Base-by-base conservation (phyloP, 2,329 filamentous ascomycete genomes). In the Capronia epimyces region DNA sequence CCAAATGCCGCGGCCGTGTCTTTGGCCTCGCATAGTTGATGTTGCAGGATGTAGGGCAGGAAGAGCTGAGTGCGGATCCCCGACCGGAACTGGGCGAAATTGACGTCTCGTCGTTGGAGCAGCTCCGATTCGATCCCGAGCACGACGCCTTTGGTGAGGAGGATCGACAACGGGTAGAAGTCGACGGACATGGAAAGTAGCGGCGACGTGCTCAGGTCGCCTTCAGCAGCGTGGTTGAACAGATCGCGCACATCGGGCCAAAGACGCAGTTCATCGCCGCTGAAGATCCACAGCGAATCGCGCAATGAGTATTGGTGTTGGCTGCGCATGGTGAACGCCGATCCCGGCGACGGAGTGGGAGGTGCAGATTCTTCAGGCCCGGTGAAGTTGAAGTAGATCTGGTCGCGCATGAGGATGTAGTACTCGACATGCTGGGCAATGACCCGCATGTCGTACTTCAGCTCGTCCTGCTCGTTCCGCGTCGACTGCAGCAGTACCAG, bases 401-500 rank as follows among this genome's bases (percentile, higher is more conserved):
- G 87, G 64, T 98, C 93, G 57, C 90, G 83, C 82, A 94, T 94
- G 62, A 93, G 82, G 47, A 85, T 84, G 66, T 95, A 96, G 63
- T 93, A 97, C 67, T 98, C 93, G 34, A 97, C 89, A 62, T 95
- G 94, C 63, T 96, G 89, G 10, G 90, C 89, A 64, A 98, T 86
- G 52, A 97, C 86, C 8, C 90, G 86, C 93, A 98, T 98, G 65
- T 97, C 91, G 65, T 98, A 98, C 71, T 96, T 97, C 45, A 96
- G 76, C 60, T 89, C 86, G 3, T 87, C 87, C 37, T 86, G 81
- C 43, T 87, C 86, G 45, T 87, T 90, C 3, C 88, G 75, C 0
- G 89, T 90, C 1, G 93, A 91, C 58, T 94, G 89, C 43, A 98
- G 77, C 31, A 97, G 73, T 9, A 97, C 93, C 16, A 98, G 80